These are phyloP conservation scores for Penicillium cataractarum DNA, from an alignment of 495 filamentous ascomycete species.

Conservation along the genomic window DNA sequence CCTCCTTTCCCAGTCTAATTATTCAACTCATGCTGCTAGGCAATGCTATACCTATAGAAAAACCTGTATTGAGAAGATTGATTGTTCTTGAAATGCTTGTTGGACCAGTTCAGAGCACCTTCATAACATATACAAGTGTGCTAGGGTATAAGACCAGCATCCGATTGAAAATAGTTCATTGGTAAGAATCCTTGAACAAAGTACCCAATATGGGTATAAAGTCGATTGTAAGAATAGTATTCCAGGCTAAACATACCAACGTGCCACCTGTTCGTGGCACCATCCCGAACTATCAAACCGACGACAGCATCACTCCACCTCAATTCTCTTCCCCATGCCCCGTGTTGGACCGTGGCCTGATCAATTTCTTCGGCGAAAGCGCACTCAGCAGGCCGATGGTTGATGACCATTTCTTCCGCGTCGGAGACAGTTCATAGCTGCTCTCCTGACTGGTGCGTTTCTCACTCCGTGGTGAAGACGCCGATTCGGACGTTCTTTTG, in stretches of 20 bases:
- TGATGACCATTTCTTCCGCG: conserved; percentile 33
- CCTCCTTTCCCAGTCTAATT: neutral
- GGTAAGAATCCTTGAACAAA: neutral
- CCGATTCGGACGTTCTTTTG: conserved; percentile 13
- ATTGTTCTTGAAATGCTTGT: neutral
- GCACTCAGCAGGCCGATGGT: conserved; percentile 24
- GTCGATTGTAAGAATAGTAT: neutral
- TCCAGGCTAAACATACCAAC: neutral
- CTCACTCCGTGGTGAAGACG: conserved; percentile 26
- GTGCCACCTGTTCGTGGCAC: neutral
- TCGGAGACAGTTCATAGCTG: conserved; percentile 17
- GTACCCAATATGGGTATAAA: neutral
- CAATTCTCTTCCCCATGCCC: conserved; percentile 67
- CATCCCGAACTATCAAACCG: conserved; percentile 8
- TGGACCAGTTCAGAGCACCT: neutral
- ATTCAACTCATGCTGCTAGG: neutral
- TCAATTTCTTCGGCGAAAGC: conserved; percentile 26
- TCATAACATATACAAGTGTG: neutral
- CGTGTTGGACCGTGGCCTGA: conserved; percentile 63
- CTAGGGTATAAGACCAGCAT: neutral
- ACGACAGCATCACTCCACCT: conserved; percentile 57
- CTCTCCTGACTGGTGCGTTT: conserved; percentile 24
- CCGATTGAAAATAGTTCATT: neutral
- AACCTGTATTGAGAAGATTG: neutral
- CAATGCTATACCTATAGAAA: neutral